Conservation (phyloP, 2,329 filamentous ascomycete genomes). For the Diaporthe velutina region DNA sequence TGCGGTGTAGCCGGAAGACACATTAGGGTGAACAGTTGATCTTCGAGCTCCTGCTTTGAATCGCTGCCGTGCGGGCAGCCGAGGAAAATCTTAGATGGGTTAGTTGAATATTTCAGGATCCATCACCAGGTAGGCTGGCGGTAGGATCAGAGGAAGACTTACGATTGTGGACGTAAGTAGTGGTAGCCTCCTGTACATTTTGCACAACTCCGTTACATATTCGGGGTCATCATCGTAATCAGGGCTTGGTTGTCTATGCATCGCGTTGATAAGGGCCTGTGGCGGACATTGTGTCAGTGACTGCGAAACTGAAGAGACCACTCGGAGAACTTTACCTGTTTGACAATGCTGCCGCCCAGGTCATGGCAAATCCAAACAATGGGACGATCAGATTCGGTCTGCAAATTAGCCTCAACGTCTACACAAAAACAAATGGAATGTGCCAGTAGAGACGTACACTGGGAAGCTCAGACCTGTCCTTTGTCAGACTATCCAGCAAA, state of each 20-base stretch:
- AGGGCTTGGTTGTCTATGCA: background rate
- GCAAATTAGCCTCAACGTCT: background rate
- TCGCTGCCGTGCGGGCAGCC: background rate
- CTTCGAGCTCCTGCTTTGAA: background rate
- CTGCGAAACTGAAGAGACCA: background rate
- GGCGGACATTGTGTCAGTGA: background rate
- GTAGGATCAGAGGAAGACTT: background rate
- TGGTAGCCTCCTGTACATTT: background rate
- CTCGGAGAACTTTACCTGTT: background rate
- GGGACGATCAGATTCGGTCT: background rate
- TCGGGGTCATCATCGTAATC: background rate
- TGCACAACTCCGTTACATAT: background rate
- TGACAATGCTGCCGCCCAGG: conserved; percentile 21
- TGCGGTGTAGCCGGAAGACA: background rate
- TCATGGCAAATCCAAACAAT: conserved; percentile 22
- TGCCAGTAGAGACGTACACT: background rate
- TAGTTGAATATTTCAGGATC: background rate
- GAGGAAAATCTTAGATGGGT: background rate
- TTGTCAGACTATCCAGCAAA: background rate
- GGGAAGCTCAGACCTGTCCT: background rate
- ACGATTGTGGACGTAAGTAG: background rate
- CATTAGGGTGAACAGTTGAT: background rate
- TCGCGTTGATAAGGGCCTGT: background rate
- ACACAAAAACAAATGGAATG: background rate
- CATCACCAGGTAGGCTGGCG: too few species aligned